phyloP scores from a whole-genome alignment of 495 filamentous ascomycete genomes.

The Aspergillus heteromorphus region DNA sequence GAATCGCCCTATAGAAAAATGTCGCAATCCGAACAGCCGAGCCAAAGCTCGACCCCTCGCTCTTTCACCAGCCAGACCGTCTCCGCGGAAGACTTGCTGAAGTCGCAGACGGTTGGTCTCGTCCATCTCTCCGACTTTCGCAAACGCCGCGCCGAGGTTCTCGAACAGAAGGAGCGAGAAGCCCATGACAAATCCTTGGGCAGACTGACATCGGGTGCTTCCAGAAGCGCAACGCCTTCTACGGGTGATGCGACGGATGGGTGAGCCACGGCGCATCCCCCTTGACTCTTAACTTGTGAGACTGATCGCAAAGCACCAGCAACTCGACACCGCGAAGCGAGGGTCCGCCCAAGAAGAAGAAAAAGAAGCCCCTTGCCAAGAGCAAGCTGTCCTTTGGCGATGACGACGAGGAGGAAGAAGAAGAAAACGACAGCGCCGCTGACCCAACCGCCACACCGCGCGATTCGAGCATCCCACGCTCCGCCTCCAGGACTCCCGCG shows the following conservation, averaged over 20 bases:
- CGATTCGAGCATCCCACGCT: constrained; percentile 31
- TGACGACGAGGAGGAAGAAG: constrained; percentile 53
- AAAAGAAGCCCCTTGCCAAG: constrained; percentile 56
- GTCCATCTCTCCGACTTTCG: constrained; percentile 92
- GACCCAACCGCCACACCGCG: constrained; percentile 30
- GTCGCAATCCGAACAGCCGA: constrained; percentile 34
- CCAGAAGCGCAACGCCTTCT: constrained; percentile 49
- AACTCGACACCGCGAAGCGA: constrained; percentile 37
- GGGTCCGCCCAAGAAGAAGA: constrained; percentile 57
- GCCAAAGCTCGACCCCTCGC: constrained; percentile 35
- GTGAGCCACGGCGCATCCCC: constrained; percentile 34
- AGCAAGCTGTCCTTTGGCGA: constrained; percentile 67
- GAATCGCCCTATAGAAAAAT: constrained; percentile 16
- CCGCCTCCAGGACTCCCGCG: constrained; percentile 33
- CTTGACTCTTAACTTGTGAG: background rate
- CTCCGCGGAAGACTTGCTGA: constrained; percentile 85
- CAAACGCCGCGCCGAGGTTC: constrained; percentile 89
- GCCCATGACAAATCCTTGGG: constrained; percentile 58
- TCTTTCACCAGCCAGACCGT: constrained; percentile 72
- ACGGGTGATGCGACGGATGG: constrained; percentile 48
- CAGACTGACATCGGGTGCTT: constrained; percentile 42
- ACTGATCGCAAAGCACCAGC: constrained; percentile 40
- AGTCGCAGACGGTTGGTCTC: constrained; percentile 87
- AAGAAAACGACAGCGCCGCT: constrained; percentile 40
- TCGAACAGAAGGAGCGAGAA: constrained; percentile 86